Evolutionary conservation across 2,329 filamentous ascomycete species (phyloP).

Genomic region (Emydomyces testavorans): DNA sequence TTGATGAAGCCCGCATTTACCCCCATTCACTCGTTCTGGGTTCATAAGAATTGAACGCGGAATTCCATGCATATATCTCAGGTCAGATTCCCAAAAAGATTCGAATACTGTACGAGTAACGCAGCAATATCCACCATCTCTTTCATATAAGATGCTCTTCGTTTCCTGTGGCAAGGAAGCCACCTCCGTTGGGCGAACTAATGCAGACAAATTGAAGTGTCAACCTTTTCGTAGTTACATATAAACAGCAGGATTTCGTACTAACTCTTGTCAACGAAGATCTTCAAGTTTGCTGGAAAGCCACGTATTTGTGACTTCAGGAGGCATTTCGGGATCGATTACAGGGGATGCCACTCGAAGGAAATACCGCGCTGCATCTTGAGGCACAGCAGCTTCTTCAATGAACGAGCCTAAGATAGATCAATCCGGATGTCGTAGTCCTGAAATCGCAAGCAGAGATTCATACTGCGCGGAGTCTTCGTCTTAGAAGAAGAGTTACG

Average conservation of each 20-base stretch:
- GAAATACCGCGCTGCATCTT: conserved; percentile 16
- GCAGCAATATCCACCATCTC: conserved; percentile 17
- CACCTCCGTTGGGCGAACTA: conserved; percentile 15
- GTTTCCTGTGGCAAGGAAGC: conserved; percentile 7
- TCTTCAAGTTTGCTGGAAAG: conserved; percentile 15
- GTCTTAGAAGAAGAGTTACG: conserved; percentile 17
- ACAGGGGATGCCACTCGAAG: conserved; percentile 3
- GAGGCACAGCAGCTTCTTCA: conserved; percentile 13
- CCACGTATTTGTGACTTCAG: not conserved
- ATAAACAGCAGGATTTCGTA: not conserved
- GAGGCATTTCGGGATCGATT: not conserved
- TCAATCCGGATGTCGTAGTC: conserved; percentile 17
- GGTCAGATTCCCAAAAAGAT: not conserved
- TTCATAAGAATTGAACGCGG: conserved; percentile 9
- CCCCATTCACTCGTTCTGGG: conserved; percentile 10
- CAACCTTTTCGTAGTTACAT: too few species aligned
- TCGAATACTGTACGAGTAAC: conserved; percentile 9
- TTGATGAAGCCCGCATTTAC: not conserved
- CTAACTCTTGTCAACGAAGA: conserved; percentile 16
- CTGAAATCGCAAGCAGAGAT: conserved; percentile 15
- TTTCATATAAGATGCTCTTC: conserved; percentile 13
- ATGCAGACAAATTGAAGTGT: not conserved
- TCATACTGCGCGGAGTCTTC: conserved; percentile 15
- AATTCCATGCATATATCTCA: conserved; percentile 8
- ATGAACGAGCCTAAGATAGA: conserved; percentile 16